phyloP scores from a whole-genome alignment of 768 basidiomycete genomes.

The Daedalea quercina region DNA sequence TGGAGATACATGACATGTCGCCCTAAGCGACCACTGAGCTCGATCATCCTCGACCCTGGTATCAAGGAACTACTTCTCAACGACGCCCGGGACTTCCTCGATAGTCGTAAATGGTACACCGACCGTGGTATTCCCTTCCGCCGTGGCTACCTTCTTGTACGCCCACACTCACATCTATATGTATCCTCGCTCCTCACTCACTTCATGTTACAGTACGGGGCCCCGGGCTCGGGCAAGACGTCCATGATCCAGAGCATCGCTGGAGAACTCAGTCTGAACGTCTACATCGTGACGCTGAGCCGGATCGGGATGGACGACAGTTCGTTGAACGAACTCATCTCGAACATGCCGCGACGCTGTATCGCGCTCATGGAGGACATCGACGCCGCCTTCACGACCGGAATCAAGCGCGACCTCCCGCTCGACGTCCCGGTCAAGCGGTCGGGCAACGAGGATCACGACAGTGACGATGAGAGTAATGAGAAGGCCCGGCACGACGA shows the following conservation, averaged over 20 bases:
- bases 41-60: conserved; percentile 70
- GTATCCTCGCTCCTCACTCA: not conserved
- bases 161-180: conserved; percentile 2
- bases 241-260: conserved; percentile 72
- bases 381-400: conserved; percentile 58
- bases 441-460: not conserved
- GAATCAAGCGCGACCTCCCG: conserved; percentile 9
- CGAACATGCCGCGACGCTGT: conserved; percentile 56
- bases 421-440: not conserved
- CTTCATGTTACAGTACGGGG: conserved; percentile 44
- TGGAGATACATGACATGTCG: conserved; percentile 54
- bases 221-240: conserved; percentile 75
- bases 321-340: conserved; percentile 49
- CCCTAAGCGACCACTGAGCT: conserved; percentile 58
- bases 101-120: conserved; percentile 64
- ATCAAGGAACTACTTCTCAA: conserved; percentile 57
- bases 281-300: conserved; percentile 69
- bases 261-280: conserved; percentile 69
- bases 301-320: conserved; percentile 60
- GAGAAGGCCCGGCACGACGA: not conserved
- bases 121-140: conserved; percentile 75
- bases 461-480: not conserved
- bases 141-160: conserved; percentile 61
- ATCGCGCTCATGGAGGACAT: conserved; percentile 83
- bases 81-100: conserved; percentile 67